These are phyloP conservation scores for Phragmites australis DNA, from an alignment of 176 grass and related monocot genomes.

Conservation along the genomic window DNA sequence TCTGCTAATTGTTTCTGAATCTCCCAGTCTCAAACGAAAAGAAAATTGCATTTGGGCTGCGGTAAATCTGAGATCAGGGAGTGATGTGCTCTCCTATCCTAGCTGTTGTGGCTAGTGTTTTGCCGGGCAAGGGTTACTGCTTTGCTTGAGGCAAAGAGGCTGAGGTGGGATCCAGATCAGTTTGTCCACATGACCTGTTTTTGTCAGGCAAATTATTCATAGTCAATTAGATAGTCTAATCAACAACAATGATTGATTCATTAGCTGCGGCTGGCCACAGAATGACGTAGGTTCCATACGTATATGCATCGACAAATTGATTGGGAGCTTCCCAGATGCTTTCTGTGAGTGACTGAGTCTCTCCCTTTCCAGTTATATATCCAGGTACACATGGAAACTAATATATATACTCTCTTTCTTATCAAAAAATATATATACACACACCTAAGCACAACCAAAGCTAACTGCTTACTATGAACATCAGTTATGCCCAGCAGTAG, in stretches of 20 bases:
- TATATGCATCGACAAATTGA: too few species aligned
- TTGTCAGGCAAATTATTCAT: not conserved
- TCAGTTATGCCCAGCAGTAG: not conserved
- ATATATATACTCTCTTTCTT: not conserved
- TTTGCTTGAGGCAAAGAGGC: not conserved
- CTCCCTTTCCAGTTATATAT: too few species aligned
- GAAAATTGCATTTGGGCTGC: not conserved
- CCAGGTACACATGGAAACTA: not conserved
- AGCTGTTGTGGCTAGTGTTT: not conserved
- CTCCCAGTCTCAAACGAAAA: too few species aligned
- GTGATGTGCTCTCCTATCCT: not conserved
- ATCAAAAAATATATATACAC: not conserved
- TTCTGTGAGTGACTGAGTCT: not conserved
- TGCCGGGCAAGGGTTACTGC: not conserved
- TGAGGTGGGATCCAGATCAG: not conserved
- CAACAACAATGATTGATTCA: too few species aligned
- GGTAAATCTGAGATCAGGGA: not conserved
- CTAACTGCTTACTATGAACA: not conserved
- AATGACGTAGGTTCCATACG: too few species aligned
- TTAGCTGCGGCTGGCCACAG: not conserved
- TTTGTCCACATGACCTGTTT: not conserved
- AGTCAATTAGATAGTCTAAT: not conserved
- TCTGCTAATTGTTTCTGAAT: not conserved
- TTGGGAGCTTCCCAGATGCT: not conserved
- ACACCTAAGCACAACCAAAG: not conserved